These are phyloP conservation scores for Colletotrichum sp. DNA, from an alignment of 2,329 filamentous ascomycete genomes.

Conservation along the genomic window DNA sequence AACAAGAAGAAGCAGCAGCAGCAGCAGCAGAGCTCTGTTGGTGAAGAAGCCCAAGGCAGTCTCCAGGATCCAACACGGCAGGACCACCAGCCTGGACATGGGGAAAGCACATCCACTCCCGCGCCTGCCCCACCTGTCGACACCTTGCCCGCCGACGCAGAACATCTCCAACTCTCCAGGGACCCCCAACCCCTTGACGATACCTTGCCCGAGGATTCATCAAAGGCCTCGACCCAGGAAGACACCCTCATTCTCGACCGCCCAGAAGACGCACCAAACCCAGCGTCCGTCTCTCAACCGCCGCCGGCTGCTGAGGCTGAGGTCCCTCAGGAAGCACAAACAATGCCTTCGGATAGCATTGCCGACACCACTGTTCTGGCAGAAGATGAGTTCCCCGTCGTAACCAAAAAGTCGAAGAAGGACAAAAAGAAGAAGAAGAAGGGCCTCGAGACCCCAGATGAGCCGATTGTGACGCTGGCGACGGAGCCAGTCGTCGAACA, in stretches of 20 bases:
- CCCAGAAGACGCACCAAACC: background rate
- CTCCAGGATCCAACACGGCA: background rate
- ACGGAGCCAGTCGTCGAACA: background rate
- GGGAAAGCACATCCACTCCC: background rate
- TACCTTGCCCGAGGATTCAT: background rate
- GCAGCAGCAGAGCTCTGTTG: slow-evolving; percentile 12
- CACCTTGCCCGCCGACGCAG: background rate
- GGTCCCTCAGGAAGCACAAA: background rate
- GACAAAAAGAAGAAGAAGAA: slow-evolving; percentile 24
- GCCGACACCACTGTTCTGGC: slow-evolving; percentile 19
- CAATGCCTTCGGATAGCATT: background rate
- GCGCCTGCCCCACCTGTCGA: background rate
- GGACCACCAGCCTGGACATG: background rate
- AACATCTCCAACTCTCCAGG: background rate
- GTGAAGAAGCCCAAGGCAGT: background rate
- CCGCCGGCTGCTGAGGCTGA: background rate
- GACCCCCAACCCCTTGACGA: background rate
- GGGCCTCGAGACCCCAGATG: slow-evolving; percentile 21
- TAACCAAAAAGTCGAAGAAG: slow-evolving; percentile 30
- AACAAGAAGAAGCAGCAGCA: slow-evolving; percentile 31
- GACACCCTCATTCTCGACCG: background rate
- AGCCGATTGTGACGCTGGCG: background rate
- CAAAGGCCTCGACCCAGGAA: background rate
- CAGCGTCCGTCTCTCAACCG: background rate
- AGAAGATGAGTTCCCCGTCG: slow-evolving; percentile 24